Percentiles rank a stretch among this genome's conserved stretches.
phyloP scores from a whole-genome alignment of 2,329 filamentous ascomycete species.

The Aspergillus unguis region DNA sequence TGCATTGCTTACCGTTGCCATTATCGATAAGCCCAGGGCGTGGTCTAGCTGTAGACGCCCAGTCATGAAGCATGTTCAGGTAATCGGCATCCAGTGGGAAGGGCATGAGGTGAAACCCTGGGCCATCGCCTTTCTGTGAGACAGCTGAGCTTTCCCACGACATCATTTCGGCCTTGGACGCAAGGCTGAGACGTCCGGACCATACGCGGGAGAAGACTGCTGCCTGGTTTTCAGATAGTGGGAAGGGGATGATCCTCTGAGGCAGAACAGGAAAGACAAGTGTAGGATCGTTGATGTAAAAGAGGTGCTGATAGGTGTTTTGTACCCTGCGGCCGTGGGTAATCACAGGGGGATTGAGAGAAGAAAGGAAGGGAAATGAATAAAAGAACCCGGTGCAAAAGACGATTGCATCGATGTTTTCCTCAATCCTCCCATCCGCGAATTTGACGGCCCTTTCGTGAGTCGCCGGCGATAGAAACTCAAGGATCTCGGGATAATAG shows the following conservation, averaged over 20 bases:
- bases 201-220: slow-evolving; percentile 75
- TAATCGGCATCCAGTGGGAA: slow-evolving; percentile 50
- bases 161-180: slow-evolving; percentile 61
- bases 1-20: slow-evolving; percentile 62
- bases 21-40: slow-evolving; percentile 42
- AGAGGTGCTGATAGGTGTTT: slow-evolving; percentile 74
- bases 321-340: slow-evolving; percentile 67
- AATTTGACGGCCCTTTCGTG: slow-evolving; percentile 63
- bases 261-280: slow-evolving; percentile 73
- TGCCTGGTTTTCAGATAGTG: slow-evolving; percentile 72
- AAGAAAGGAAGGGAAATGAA: slow-evolving; percentile 68
- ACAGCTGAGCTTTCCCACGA: slow-evolving; percentile 58
- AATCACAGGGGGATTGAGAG: slow-evolving; percentile 55
- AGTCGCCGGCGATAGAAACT: slow-evolving; percentile 52
- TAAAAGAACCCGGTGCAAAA: slow-evolving; percentile 92
- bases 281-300: slow-evolving; percentile 72
- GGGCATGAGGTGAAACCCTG: slow-evolving; percentile 53
- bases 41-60: slow-evolving; percentile 36
- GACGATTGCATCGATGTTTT: slow-evolving; percentile 69
- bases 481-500: slow-evolving; percentile 53
- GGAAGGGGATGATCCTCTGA: slow-evolving; percentile 85
- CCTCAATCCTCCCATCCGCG: slow-evolving; percentile 61
- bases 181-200: slow-evolving; percentile 66
- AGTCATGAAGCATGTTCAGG: slow-evolving; percentile 43
- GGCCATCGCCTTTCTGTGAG: slow-evolving; percentile 45